Conservation (phyloP, 495 filamentous ascomycete species). For the Penicillium lividum region DNA sequence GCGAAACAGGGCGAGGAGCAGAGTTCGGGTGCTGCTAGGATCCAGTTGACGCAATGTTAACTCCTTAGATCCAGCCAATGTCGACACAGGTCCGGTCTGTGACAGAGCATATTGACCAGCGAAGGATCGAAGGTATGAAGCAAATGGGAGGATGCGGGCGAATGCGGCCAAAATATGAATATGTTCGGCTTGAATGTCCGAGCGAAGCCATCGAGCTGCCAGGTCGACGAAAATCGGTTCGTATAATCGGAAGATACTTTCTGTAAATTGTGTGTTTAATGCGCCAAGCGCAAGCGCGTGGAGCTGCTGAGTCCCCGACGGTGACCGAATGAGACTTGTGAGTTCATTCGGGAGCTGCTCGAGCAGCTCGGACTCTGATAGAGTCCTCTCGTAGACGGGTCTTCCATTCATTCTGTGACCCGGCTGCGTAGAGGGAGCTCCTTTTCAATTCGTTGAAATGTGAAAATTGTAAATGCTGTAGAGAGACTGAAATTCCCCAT, state of each 20-base stretch:
- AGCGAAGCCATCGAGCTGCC: conserved; percentile 70
- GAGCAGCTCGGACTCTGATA: conserved; percentile 48
- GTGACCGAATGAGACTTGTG: conserved; percentile 60
- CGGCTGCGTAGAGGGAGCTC: conserved; percentile 36
- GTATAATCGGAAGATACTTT: conserved; percentile 68
- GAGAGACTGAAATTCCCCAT: conserved; percentile 24
- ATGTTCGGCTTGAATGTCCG: conserved; percentile 44
- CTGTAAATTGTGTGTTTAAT: conserved; percentile 63
- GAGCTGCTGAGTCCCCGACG: conserved; percentile 64
- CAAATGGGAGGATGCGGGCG: conserved; percentile 75
- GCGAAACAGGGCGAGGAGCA: conserved; percentile 72
- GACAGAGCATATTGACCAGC: conserved; percentile 49
- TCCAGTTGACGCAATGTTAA: conserved; percentile 41
- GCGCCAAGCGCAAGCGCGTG: conserved; percentile 67
- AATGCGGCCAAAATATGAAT: conserved; percentile 67
- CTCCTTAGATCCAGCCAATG: conserved; percentile 40
- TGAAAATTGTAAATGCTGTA: conserved; percentile 26
- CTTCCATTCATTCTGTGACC: conserved; percentile 42
- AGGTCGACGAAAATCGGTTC: conserved; percentile 74
- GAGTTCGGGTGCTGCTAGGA: conserved; percentile 30
- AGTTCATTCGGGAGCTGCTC: conserved; percentile 64
- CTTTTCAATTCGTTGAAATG: conserved; percentile 19
- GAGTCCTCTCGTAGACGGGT: conserved; percentile 49
- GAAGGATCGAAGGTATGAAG: conserved; percentile 63
- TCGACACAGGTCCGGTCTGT: conserved; percentile 41